Base-by-base conservation (phyloP, 108 stramenopile species). In the Mayamaea pseudoterrestris region DNA sequence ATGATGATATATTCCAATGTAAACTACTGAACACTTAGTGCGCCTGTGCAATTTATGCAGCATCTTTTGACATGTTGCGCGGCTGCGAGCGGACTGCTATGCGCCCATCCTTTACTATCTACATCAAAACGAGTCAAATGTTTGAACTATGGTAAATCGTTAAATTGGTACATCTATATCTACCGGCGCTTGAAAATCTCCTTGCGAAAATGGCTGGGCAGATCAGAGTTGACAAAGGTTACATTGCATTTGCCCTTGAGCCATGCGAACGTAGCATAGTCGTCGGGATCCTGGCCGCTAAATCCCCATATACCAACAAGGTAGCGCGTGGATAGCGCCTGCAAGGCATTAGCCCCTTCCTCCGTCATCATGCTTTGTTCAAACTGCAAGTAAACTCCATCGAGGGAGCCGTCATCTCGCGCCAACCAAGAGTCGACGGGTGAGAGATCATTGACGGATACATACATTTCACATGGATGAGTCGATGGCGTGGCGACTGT, bases 351-450 rank as follows among this genome's bases (percentile, higher is more conserved):
- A 2, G 64, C 63, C 2, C 82, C 82, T 11, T 54, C 54, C 5
- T 60, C 58, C 27, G 64, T 63, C 46, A 74, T 27, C 77, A 83
- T 79, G 50, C 72, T 61, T 23, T 47, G 46, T 58, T 83, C 61
- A 45, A 65, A 79, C 53, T 83, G 82, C 11, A 83, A 58, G 35
- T 83, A 83, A 2, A 78, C 82, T 28, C 82, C 82, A 39, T 83
- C 78, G 27, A 83, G 51, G 21, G 62, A 58, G 17, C 71, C 66
- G 5, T 64, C 55, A 5, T 56, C 71, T 21, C 30, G 49, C 21
- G 47, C 36, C 8, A 83, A 57, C 78, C 74, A 79, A 26, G 50
- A 51, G 31, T 76, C 66, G 20, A 79, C 65, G 36, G 48, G 66
- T n/a, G 49, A 44, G 0, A 76, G 52, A 41, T 83, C 75, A 30